Conservation (phyloP, 108 stramenopile genomes). For the Skeletonema costatum region DNA sequence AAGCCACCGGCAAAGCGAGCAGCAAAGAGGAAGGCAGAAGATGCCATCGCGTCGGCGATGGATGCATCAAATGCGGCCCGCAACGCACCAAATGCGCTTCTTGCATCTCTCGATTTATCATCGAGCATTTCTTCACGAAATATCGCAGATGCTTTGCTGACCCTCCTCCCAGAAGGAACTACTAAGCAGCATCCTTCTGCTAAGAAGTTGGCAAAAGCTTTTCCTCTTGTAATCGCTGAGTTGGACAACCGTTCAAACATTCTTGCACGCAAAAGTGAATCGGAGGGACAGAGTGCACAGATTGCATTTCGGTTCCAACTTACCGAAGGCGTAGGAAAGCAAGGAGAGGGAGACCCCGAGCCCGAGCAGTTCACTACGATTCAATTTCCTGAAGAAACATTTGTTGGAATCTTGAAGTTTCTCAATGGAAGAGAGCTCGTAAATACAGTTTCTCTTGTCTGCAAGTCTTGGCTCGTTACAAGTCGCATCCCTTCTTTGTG, state of each 20-base stretch:
- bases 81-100: not conserved
- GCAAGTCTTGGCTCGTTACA: conserved; percentile 26
- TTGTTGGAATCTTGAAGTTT: conserved; percentile 2
- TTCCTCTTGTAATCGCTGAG: conserved; percentile 22
- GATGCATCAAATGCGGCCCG: not conserved
- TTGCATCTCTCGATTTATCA: not conserved
- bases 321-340: no score
- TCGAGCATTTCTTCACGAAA: not conserved
- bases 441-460: not conserved
- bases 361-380: not conserved
- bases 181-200: conserved; percentile 16
- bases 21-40: no score
- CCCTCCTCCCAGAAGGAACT: conserved; percentile 9
- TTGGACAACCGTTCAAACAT: conserved; percentile 10
- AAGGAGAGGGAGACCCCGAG: not conserved
- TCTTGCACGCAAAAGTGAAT: conserved; percentile 9
- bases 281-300: not conserved
- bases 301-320: conserved; percentile 14
- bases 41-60: no score
- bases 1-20: not conserved
- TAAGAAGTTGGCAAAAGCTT: conserved; percentile 7
- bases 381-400: conserved; percentile 29
- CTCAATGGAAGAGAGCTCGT: conserved; percentile 24
- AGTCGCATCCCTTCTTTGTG: conserved; percentile 23
- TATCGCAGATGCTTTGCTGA: conserved; percentile 8